Evolutionary conservation across 495 filamentous ascomycete genomes (phyloP).

Genomic region (Aspergillus egyptiacus): DNA sequence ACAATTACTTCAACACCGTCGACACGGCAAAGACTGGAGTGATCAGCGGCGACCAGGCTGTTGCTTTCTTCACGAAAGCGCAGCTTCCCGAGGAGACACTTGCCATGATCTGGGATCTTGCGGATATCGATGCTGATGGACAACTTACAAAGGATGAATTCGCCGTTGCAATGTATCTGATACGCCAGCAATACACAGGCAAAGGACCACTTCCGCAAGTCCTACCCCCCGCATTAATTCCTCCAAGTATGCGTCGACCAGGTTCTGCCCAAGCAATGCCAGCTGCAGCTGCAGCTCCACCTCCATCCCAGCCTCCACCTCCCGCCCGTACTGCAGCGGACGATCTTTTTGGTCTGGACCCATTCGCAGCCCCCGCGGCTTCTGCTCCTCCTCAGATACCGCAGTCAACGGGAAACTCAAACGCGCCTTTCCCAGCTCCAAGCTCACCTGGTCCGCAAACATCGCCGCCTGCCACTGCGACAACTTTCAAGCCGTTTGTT

Average conservation of each 20-base stretch:
- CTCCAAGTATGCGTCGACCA: conserved; percentile 79
- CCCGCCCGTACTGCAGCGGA: conserved; percentile 68
- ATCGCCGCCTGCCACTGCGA: conserved; percentile 35
- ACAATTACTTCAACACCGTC: conserved; percentile 72
- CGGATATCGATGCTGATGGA: conserved; percentile 88
- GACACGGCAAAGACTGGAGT: conserved; percentile 73
- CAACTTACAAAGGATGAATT: conserved; percentile 84
- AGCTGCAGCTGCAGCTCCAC: conserved; percentile 46
- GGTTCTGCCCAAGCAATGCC: conserved; percentile 42
- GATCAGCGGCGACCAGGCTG: conserved; percentile 93
- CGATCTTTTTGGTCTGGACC: conserved; percentile 85
- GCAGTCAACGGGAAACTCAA: conserved; percentile 68
- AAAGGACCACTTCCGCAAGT: conserved; percentile 63
- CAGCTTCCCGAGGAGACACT: conserved; percentile 82
- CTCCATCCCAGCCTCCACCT: conserved; percentile 49
- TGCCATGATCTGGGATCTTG: conserved; percentile 95
- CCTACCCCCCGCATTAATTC: conserved; percentile 75
- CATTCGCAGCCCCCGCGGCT: conserved; percentile 40
- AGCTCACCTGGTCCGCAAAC: conserved; percentile 33
- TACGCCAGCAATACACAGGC: conserved; percentile 75
- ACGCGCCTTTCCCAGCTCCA: conserved; percentile 34
- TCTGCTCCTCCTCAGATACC: conserved; percentile 52
- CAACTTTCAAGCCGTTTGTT: conserved; percentile 80
- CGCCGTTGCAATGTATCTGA: conserved; percentile 95
- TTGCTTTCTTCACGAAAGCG: conserved; percentile 87